Evolutionary conservation across 176 grass and related monocot species (phyloP).

Genomic region (Saccharum officinarum): DNA sequence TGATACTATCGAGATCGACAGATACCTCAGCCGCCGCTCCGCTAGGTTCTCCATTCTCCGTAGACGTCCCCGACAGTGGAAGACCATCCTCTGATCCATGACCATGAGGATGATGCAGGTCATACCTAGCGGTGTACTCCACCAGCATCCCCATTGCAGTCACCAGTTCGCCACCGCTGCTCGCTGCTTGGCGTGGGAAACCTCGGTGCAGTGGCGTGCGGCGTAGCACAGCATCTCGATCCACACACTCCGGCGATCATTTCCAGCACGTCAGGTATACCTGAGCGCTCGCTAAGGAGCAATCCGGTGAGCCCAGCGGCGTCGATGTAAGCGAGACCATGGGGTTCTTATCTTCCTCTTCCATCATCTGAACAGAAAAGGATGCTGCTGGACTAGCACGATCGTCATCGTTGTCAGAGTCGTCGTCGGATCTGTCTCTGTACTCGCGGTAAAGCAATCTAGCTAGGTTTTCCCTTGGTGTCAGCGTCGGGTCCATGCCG

Average conservation of each 20-base stretch:
- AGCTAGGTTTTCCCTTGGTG: conserved; percentile 10
- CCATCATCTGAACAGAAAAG: not conserved
- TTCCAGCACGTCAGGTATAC: not conserved
- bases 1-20: not conserved
- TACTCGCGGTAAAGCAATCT: not conserved
- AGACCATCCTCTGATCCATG: not conserved
- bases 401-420: too few relatives aligned
- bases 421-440: not conserved
- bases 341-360: not conserved
- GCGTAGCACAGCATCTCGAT: not conserved
- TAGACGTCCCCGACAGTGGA: not conserved
- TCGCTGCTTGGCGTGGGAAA: conserved; percentile 1
- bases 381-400: not conserved
- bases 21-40: not conserved
- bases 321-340: not conserved
- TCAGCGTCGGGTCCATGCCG: not conserved
- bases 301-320: not conserved
- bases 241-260: conserved; percentile 5
- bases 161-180: not conserved
- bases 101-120: not conserved
- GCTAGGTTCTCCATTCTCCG: not conserved
- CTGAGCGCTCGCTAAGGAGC: not conserved
- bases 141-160: not conserved
- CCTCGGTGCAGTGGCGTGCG: not conserved
- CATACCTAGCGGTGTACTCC: not conserved